A percentile compares a stretch with the other conserved stretches of the same genome.
Conservation (phyloP, 2,329 filamentous ascomycete species). For the Penicillium sp. region DNA sequence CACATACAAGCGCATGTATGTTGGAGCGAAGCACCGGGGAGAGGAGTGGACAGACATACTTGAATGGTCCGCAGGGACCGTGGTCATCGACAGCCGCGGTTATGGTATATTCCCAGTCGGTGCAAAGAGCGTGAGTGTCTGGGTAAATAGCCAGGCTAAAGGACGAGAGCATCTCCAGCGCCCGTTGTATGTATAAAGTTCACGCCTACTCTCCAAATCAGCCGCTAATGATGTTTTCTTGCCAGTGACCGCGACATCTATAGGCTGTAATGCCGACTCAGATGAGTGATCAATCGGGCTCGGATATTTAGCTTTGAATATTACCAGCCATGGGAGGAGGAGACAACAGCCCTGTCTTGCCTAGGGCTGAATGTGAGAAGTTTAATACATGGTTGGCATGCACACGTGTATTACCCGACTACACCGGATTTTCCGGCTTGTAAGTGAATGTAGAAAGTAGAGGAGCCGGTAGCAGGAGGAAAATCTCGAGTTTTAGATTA, state of each 20-base stretch:
- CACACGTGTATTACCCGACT: too few species aligned
- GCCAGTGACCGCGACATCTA: background rate
- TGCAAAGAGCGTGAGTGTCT: slow-evolving; percentile 58
- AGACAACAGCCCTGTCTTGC: too few species aligned
- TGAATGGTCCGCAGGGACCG: slow-evolving; percentile 53
- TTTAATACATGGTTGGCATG: too few species aligned
- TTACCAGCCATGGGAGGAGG: too few species aligned
- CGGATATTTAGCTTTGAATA: too few species aligned
- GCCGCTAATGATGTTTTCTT: background rate
- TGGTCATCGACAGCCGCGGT: slow-evolving; percentile 59
- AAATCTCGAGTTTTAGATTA: too few species aligned
- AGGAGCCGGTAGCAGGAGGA: too few species aligned
- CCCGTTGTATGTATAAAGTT: slow-evolving; percentile 43
- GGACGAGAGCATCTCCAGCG: slow-evolving; percentile 48
- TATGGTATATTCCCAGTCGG: slow-evolving; percentile 58
- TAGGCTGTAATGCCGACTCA: too few species aligned
- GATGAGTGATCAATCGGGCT: too few species aligned
- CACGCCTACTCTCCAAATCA: background rate
- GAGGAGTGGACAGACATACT: slow-evolving; percentile 65
- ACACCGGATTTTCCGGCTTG: too few species aligned
- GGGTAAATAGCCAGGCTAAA: slow-evolving; percentile 56
- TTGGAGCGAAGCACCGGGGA: slow-evolving; percentile 57
- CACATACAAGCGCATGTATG: slow-evolving; percentile 58
- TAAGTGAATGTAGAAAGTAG: too few species aligned
- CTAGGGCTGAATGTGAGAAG: too few species aligned